Base-by-base conservation (phyloP, 768 basidiomycete species). In the Hygrocybe punicea region DNA sequence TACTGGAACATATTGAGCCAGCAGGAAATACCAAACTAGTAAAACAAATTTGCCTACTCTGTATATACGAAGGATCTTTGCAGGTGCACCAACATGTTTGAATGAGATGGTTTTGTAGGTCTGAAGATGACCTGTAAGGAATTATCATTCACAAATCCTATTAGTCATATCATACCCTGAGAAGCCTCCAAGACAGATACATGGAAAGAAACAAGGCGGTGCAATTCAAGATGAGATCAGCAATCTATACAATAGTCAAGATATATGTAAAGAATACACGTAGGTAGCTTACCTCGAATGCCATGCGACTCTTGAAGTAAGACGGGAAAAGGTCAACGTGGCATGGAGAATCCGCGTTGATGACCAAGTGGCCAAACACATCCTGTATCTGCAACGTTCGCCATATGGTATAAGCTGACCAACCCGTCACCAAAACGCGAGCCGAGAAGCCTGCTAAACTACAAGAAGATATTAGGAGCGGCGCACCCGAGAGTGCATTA, bases 391-490 rank as follows among this genome's bases (percentile, higher is more conserved):
- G 60, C 2, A 62, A 60, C 1, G 78, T 82, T 10, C 80, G 73
- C 76, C 77, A 84, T 6, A 81, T 61, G 1, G 78, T 71, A 60
- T 81, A 85, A 2, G 69, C 65, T 1, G 82, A 77, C 83, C 84
- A 85, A 2, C 63, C 74, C 1, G 81, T 76, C 2, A 78, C 60
- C 11, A 82, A 60, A 1, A 72, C 19, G 7, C 83, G 82, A 13
- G 80, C 78, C 47, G 74, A 71, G 5, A 82, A 62, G 3, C 78
- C 79, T 0, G 83, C 78, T 23, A 83, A 64, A 4, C 82, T 83
- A 37, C 24, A 29, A 23, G 6, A 46, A 49, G 19, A 39, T 10
- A 8, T 35, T 14, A 50, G 24, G 55, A 36, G 11, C 17, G 39
- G 6, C n/a, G 14, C 37, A 17, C n/a, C n/a, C n/a, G 29, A 37